Conservation (phyloP, 148 eudicot species). For the Tetragonia tetragonoides region DNA sequence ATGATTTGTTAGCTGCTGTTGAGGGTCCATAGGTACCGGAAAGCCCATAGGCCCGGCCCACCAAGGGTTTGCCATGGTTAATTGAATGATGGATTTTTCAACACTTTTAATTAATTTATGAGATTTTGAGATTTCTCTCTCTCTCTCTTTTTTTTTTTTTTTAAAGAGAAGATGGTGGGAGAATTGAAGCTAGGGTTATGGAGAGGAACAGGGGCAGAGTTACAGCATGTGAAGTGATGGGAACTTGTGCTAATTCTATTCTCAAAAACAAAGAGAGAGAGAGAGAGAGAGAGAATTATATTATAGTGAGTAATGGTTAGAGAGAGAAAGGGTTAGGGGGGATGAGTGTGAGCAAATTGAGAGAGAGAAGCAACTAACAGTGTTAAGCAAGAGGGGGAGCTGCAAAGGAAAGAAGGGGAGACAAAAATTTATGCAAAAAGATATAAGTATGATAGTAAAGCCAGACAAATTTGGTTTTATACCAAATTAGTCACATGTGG, state of each 20-base stretch:
- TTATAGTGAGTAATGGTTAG: not conserved
- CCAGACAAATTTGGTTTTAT: no score
- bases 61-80: conserved; percentile 55
- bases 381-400: not conserved
- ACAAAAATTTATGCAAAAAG: not conserved
- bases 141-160: no score
- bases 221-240: not conserved
- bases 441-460: no score
- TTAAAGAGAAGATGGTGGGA: not conserved
- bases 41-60: conserved; percentile 49
- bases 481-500: not conserved
- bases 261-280: not conserved
- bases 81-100: not conserved
- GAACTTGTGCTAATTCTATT: conserved; percentile 6
- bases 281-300: not conserved
- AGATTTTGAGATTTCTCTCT: no score
- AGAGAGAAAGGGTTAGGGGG: not conserved
- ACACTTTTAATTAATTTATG: not conserved
- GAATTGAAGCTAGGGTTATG: not conserved
- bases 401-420: not conserved
- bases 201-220: not conserved
- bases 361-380: not conserved
- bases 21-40: conserved; percentile 32
- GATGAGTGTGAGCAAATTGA: not conserved
- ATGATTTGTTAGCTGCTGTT: conserved; percentile 12